phyloP scores from a whole-genome alignment of 352 stramenopile genomes.

The Pythium chondricola region DNA sequence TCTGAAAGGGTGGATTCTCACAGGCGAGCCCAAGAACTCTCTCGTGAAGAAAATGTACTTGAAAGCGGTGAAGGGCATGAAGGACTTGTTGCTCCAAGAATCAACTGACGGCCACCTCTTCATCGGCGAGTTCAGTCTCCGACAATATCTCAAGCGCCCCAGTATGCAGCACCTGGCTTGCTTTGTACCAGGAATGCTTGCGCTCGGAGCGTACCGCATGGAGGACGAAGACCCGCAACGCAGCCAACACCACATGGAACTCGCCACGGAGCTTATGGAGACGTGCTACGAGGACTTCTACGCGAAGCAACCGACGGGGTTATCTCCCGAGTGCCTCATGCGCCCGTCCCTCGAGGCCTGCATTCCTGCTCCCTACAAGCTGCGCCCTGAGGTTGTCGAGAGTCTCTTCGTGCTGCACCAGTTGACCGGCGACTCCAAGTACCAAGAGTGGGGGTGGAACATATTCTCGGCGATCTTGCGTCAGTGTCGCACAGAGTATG shows the following conservation, averaged over 20 bases:
- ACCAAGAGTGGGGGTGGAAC: slow-evolving; percentile 94
- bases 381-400: slow-evolving; percentile 96
- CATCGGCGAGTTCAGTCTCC: slow-evolving; percentile 38
- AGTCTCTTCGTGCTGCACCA: slow-evolving; percentile 95
- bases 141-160: slow-evolving; percentile 27
- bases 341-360: slow-evolving; percentile 7
- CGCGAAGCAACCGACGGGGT: slow-evolving; percentile 79
- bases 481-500: slow-evolving; percentile 86
- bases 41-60: slow-evolving; percentile 89
- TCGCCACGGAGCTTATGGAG: slow-evolving; percentile 87
- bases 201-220: slow-evolving; percentile 57
- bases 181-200: slow-evolving; percentile 93
- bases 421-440: slow-evolving; percentile 91
- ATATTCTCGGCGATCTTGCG: slow-evolving; percentile 92
- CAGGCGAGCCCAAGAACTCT: slow-evolving; percentile 53
- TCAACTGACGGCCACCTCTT: slow-evolving; percentile 53
- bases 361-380: slow-evolving; percentile 82
- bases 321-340: slow-evolving; percentile 89
- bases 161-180: slow-evolving; percentile 97
- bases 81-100: slow-evolving; percentile 83
- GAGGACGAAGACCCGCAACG: slow-evolving; percentile 38
- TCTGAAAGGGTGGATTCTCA: slow-evolving; percentile 96
- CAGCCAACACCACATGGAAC: slow-evolving; percentile 70
- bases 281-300: slow-evolving; percentile 95
- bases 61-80: slow-evolving; percentile 89